Conservation (phyloP, 495 filamentous ascomycete genomes). For the Neurospora intermedia region DNA sequence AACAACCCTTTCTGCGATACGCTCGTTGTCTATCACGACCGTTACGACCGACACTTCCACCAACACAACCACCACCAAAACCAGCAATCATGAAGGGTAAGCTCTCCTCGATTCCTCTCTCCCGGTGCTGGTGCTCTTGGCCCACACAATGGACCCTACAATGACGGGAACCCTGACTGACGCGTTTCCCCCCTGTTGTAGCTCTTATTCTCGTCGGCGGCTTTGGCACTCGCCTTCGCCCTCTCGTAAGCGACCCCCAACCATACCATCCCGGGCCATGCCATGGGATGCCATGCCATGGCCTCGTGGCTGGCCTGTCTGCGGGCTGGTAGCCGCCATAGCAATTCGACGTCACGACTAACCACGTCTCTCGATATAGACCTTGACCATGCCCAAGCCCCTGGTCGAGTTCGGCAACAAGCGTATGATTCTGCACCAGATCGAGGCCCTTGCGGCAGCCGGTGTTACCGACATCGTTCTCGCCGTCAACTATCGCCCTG, state of each 20-base stretch:
- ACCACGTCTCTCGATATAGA: constrained; percentile 41
- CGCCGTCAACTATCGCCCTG: constrained; percentile 96
- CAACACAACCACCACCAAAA: constrained; percentile 10
- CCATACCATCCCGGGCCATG: constrained; percentile 1
- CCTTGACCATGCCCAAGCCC: constrained; percentile 92
- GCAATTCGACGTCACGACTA: constrained; percentile 12
- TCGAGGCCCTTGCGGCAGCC: constrained; percentile 87
- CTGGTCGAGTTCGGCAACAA: constrained; percentile 97
- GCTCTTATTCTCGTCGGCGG: constrained; percentile 99
- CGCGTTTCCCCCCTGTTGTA: constrained; percentile 20
- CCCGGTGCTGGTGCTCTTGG: background rate
- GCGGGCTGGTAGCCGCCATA: constrained; percentile 5
- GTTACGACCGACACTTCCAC: background rate
- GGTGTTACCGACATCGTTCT: constrained; percentile 97
- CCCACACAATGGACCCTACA: background rate
- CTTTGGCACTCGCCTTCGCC: constrained; percentile 95
- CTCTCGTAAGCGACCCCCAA: constrained; percentile 60
- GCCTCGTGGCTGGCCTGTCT: background rate
- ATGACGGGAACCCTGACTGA: background rate
- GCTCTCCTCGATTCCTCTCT: constrained; percentile 5
- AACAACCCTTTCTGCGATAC: constrained; percentile 6
- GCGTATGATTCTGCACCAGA: constrained; percentile 98
- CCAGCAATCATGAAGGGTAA: constrained; percentile 42
- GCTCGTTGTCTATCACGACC: constrained; percentile 5
- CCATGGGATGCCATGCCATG: background rate